Percentiles rank a stretch among this genome's conserved stretches.
phyloP scores from a whole-genome alignment of 2,329 filamentous ascomycete genomes.

The Pleurostoma richardsiae region DNA sequence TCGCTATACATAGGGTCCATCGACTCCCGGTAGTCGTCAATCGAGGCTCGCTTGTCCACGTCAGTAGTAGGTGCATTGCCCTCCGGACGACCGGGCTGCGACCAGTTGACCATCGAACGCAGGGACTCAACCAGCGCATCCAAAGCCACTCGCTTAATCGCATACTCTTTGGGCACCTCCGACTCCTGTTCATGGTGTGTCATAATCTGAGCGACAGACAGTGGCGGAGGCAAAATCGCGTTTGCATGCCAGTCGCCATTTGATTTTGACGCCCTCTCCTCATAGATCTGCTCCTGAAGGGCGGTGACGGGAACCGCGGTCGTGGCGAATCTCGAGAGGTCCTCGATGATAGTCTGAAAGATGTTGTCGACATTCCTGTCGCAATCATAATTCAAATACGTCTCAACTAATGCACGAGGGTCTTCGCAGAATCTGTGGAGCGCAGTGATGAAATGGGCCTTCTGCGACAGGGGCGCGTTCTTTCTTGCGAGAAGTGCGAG shows the following conservation, averaged over 20 bases:
- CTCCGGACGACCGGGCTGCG: conserved; percentile 60
- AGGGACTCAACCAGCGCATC: conserved; percentile 86
- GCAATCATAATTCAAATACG: conserved; percentile 98
- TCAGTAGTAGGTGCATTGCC: conserved; percentile 42
- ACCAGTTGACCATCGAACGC: conserved; percentile 90
- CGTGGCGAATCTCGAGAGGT: conserved; percentile 82
- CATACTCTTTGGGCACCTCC: conserved; percentile 81
- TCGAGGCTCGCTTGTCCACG: conserved; percentile 47
- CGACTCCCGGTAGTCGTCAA: conserved; percentile 60
- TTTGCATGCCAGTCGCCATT: conserved; percentile 79
- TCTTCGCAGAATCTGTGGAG: conserved; percentile 81
- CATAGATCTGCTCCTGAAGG: conserved; percentile 78
- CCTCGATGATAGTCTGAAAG: conserved; percentile 91
- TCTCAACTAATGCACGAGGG: conserved; percentile 83
- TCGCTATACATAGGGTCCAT: conserved; percentile 66
- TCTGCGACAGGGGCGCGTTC: conserved; percentile 83
- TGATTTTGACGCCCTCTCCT: conserved; percentile 66
- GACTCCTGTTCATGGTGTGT: conserved; percentile 56
- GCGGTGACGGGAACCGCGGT: conserved; percentile 70
- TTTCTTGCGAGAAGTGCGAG: conserved; percentile 84
- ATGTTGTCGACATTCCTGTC: conserved; percentile 95
- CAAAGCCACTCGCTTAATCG: conserved; percentile 83
- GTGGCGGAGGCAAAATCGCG: conserved; percentile 77
- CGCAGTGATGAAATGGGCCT: conserved; percentile 84
- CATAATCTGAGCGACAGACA: conserved; percentile 73